Conservation (phyloP, 2,329 filamentous ascomycete species). For the Lasiodiplodia sp. region DNA sequence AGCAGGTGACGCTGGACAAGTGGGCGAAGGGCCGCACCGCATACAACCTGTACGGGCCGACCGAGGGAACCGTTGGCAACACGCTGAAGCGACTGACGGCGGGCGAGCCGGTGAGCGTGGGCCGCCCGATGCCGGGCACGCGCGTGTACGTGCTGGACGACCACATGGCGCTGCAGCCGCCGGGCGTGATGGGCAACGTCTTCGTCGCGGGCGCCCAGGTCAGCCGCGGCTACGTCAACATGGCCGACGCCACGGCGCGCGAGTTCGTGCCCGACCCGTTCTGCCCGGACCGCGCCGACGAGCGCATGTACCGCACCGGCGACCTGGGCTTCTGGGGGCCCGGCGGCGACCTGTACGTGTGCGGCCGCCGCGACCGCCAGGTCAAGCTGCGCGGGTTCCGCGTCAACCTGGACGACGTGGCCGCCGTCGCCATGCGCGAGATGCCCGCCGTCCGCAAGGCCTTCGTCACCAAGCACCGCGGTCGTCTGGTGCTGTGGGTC, state of each 20-base stretch:
- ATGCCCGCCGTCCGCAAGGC: not conserved
- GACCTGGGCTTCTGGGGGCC: slow-evolving; percentile 6
- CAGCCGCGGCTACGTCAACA: slow-evolving; percentile 50
- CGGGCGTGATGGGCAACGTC: slow-evolving; percentile 52
- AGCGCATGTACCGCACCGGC: slow-evolving; percentile 52
- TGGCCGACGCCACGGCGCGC: slow-evolving; percentile 39
- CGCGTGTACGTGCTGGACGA: slow-evolving; percentile 54
- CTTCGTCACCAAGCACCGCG: not conserved
- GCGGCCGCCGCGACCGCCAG: slow-evolving; percentile 70
- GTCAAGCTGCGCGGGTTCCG: slow-evolving; percentile 55
- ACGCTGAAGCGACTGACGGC: slow-evolving; percentile 43
- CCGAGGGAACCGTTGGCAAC: slow-evolving; percentile 48
- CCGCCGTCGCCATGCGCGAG: slow-evolving; percentile 54
- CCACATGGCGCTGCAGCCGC: slow-evolving; percentile 39
- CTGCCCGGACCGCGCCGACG: slow-evolving; percentile 45
- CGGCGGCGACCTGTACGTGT: slow-evolving; percentile 62
- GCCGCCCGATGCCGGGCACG: slow-evolving; percentile 45
- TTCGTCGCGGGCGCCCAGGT: slow-evolving; percentile 55
- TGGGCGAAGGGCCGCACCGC: slow-evolving; percentile 43
- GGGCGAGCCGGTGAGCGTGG: slow-evolving; percentile 45
- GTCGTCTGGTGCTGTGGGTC: slow-evolving; percentile 5
- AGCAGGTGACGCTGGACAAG: slow-evolving; percentile 42
- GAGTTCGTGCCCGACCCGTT: slow-evolving; percentile 45
- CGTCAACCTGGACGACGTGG: slow-evolving; percentile 53
- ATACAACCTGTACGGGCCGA: slow-evolving; percentile 57